A percentile compares a stretch with the other conserved stretches of the same genome.
These are phyloP conservation scores for Arachnopeziza araneosa DNA, from an alignment of 2,329 filamentous ascomycete species.

Conservation along the genomic window DNA sequence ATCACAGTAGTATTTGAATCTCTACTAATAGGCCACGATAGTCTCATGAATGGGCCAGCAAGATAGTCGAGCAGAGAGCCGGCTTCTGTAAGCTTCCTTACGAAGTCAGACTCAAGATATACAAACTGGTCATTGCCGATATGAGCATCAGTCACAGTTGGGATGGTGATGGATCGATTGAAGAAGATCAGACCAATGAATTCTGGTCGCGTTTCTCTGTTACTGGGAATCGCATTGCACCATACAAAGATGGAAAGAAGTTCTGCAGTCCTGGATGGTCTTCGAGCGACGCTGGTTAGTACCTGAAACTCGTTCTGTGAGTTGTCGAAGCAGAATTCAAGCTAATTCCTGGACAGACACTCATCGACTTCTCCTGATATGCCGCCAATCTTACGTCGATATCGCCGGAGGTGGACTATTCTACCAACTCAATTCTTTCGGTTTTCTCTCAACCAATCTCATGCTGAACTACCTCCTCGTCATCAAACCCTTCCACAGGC, in stretches of 20 bases:
- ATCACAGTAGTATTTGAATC: neutral
- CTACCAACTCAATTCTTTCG: constrained; percentile 1
- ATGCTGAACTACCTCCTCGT: constrained; percentile 7
- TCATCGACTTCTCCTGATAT: neutral
- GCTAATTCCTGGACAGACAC: neutral
- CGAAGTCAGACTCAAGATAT: neutral
- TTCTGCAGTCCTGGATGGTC: neutral
- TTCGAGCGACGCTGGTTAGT: neutral
- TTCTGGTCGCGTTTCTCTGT: neutral
- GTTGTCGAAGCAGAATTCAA: neutral
- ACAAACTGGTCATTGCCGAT: neutral
- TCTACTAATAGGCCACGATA: neutral
- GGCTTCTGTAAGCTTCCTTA: neutral
- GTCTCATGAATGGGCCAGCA: neutral
- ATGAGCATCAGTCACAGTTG: neutral
- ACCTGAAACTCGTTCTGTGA: neutral
- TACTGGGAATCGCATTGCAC: neutral
- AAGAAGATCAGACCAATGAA: neutral
- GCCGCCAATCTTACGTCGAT: constrained; percentile 13
- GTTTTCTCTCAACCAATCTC: neutral
- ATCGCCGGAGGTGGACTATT: constrained; percentile 10
- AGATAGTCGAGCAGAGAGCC: neutral
- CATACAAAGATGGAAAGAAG: neutral
- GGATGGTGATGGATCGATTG: neutral
- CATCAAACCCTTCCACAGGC: constrained; percentile 12